Conservation (phyloP, 2,329 filamentous ascomycete species). For the Didymosphaeria variabile region DNA sequence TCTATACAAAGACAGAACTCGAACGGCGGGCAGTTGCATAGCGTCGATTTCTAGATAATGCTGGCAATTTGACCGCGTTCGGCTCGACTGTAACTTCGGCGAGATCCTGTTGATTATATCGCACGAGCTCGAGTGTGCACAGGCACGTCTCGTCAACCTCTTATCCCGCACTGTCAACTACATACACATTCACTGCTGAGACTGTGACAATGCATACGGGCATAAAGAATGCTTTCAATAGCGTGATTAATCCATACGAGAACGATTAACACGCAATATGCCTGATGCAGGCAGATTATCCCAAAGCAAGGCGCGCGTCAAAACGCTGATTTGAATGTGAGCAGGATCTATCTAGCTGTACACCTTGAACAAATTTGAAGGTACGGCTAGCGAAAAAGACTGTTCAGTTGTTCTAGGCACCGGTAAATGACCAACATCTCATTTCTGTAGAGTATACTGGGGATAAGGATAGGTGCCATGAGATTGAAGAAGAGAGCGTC, state of each 20-base stretch:
- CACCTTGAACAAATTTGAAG: slow-evolving; percentile 75
- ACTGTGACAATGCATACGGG: no score
- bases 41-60: no score
- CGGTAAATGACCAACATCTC: slow-evolving; percentile 82
- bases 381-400: slow-evolving; percentile 98
- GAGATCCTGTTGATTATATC: no score
- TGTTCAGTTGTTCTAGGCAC: slow-evolving; percentile 85
- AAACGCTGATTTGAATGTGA: slow-evolving; percentile 64
- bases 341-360: slow-evolving; percentile 98
- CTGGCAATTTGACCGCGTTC: neutral
- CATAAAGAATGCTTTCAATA: no score
- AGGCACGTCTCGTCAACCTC: neutral
- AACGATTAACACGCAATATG: neutral
- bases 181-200: no score
- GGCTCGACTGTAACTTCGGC: neutral
- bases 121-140: neutral
- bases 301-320: neutral
- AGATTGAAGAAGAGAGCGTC: slow-evolving; percentile 53
- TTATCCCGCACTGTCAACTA: no score
- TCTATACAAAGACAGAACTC: neutral
- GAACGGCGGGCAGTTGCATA: neutral
- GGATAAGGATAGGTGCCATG: slow-evolving; percentile 88
- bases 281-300: neutral
- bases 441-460: slow-evolving; percentile 75
- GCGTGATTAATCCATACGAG: no score